Evolutionary conservation across 2,329 filamentous ascomycete species (phyloP).

Genomic region (Thielaviopsis ethacetica): DNA sequence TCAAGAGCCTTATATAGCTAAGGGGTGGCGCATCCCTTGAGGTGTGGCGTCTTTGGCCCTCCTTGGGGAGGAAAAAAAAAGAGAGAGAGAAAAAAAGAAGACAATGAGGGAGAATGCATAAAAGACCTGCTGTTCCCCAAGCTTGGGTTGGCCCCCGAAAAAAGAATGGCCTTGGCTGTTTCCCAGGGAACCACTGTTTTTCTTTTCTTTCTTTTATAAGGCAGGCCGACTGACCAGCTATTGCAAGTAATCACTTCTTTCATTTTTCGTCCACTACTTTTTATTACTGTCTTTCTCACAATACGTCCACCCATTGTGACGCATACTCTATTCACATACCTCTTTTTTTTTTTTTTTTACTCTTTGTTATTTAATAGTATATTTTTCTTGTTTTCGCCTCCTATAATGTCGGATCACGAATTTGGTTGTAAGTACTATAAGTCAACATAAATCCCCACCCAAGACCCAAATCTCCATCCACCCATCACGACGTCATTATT

Average conservation of each 20-base stretch:
- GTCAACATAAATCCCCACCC: background rate
- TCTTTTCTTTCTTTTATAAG: background rate
- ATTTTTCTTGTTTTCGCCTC: background rate
- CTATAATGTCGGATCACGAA: constrained; percentile 48
- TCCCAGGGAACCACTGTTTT: background rate
- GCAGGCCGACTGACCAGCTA: background rate
- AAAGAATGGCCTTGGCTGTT: background rate
- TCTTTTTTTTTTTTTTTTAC: background rate
- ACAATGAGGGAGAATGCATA: background rate
- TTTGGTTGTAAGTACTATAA: constrained; percentile 37
- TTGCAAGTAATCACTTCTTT: background rate
- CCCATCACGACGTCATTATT: background rate
- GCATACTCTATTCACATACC: background rate
- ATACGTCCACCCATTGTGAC: background rate
- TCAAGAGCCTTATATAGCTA: background rate
- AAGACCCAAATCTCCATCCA: background rate
- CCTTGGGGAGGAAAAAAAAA: background rate
- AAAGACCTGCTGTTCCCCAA: constrained; percentile 1
- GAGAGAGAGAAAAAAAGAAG: background rate
- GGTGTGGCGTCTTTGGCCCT: background rate
- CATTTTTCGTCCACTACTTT: background rate
- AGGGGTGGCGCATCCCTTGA: background rate
- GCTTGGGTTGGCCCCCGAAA: background rate
- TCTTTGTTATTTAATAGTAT: too few species aligned
- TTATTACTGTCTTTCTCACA: background rate